A percentile compares a stretch with the other conserved stretches of the same genome.
Conservation (phyloP, 441 rosid species). For the Pelargonium australe region DNA sequence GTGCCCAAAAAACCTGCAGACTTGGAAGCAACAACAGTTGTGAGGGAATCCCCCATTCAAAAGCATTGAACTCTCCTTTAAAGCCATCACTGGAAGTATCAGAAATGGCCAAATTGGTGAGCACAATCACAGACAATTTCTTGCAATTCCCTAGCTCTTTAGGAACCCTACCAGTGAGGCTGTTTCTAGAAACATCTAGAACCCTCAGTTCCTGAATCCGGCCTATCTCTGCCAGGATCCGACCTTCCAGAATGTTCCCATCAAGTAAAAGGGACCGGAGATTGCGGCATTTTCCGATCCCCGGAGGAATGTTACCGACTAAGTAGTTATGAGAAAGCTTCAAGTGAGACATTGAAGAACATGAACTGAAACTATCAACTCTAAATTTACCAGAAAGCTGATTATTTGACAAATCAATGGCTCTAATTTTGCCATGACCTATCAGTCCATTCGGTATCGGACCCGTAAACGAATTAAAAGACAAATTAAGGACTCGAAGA, state of each 20-base stretch:
- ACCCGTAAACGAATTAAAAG: slow-evolving; percentile 45
- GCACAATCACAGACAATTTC: slow-evolving; percentile 39
- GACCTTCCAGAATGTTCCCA: slow-evolving; percentile 48
- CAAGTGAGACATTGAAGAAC: slow-evolving; percentile 41
- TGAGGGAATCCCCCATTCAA: slow-evolving; percentile 39
- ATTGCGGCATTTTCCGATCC: slow-evolving; percentile 45
- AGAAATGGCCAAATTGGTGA: slow-evolving; percentile 43
- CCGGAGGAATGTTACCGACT: slow-evolving; percentile 35
- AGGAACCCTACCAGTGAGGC: slow-evolving; percentile 47
- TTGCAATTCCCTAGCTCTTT: slow-evolving; percentile 41
- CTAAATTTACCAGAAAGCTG: slow-evolving; percentile 31
- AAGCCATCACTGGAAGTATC: slow-evolving; percentile 21
- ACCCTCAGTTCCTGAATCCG: slow-evolving; percentile 45
- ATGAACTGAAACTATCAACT: slow-evolving; percentile 26
- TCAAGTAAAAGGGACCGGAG: slow-evolving; percentile 48
- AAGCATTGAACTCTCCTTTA: slow-evolving; percentile 53
- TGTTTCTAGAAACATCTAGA: slow-evolving; percentile 62
- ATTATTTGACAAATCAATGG: slow-evolving; percentile 53
- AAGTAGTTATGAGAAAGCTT: slow-evolving; percentile 51
- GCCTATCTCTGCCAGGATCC: slow-evolving; percentile 52
- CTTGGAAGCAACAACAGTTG: slow-evolving; percentile 33
- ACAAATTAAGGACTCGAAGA: slow-evolving; percentile 46
- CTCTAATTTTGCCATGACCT: slow-evolving; percentile 34
- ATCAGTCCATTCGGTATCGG: slow-evolving; percentile 35
- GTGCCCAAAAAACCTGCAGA: slow-evolving; percentile 61